phyloP scores from a whole-genome alignment of 1,139 yeast species.

The Wickerhamomyces sp. region DNA sequence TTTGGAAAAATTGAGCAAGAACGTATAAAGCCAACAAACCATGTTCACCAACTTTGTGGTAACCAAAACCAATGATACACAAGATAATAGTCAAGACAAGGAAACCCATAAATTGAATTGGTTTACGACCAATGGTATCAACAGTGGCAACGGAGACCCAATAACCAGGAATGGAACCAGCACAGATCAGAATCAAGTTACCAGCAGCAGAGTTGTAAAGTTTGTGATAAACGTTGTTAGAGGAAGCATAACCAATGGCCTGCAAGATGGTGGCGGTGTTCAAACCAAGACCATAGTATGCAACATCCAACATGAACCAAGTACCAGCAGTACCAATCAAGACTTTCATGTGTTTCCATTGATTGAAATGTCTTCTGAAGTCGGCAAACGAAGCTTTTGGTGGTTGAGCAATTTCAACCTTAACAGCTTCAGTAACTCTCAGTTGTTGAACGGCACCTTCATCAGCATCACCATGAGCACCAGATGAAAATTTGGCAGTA shows the following conservation, averaged over 20 bases:
- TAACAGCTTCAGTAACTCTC: constrained; percentile 40
- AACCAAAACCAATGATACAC: constrained; percentile 75
- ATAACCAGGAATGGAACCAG: constrained; percentile 90
- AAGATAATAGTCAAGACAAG: constrained; percentile 59
- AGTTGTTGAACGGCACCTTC: constrained; percentile 34
- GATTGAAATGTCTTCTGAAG: constrained; percentile 66
- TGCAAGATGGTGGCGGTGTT: constrained; percentile 76
- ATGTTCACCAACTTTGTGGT: constrained; percentile 55
- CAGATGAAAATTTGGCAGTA: constrained; percentile 41
- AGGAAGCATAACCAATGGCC: constrained; percentile 75
- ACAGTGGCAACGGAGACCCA: constrained; percentile 76
- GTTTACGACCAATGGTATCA: constrained; percentile 77
- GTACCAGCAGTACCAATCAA: constrained; percentile 93
- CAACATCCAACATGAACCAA: constrained; percentile 95
- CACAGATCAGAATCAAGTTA: constrained; percentile 84
- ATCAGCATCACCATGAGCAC: constrained; percentile 41
- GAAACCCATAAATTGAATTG: constrained; percentile 74
- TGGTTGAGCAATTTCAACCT: constrained; percentile 35
- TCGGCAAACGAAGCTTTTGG: constrained; percentile 49
- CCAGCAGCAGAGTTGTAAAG: constrained; percentile 79
- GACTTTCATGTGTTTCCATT: constrained; percentile 85
- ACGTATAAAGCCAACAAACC: constrained; percentile 74
- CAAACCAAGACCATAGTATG: constrained; percentile 85
- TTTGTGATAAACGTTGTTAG: constrained; percentile 54
- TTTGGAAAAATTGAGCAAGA: constrained; percentile 77